A percentile compares a stretch with the other conserved stretches of the same genome.
phyloP scores from a whole-genome alignment of 805 yeast species.

The Saccharomyces paradoxus region DNA sequence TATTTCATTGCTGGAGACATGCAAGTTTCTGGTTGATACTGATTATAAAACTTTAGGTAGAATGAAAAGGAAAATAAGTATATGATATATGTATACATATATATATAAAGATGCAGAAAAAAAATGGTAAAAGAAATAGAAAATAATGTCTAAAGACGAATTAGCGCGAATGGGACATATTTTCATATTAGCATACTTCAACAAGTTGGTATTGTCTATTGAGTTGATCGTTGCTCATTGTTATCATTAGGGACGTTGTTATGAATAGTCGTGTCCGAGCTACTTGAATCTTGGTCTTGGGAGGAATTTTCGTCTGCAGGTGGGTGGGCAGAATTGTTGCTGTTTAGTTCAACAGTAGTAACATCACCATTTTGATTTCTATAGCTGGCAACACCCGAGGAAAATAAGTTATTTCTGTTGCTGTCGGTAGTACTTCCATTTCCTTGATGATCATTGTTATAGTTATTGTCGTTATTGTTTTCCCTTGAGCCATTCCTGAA shows the following conservation, averaged over 20 bases:
- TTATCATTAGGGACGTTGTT: neutral
- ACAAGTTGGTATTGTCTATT: neutral
- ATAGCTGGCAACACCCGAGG: conserved; percentile 29
- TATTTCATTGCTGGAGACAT: neutral
- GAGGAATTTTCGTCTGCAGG: neutral
- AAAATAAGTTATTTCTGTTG: conserved; percentile 13
- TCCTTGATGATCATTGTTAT: neutral
- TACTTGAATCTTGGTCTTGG: neutral
- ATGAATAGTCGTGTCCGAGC: neutral
- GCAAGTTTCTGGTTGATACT: neutral
- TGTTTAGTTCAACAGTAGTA: conserved; percentile 9
- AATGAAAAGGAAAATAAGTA: neutral
- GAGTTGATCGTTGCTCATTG: neutral
- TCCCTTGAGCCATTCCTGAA: conserved; percentile 3
- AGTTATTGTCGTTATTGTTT: neutral
- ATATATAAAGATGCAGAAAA: neutral
- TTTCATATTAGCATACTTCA: neutral
- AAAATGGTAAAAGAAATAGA: neutral
- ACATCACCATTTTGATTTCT: conserved; percentile 26
- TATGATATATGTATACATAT: neutral
- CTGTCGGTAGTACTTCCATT: neutral
- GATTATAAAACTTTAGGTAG: neutral
- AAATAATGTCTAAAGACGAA: neutral
- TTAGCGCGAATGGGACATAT: neutral
- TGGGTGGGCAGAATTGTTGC: neutral